Conservation (phyloP, 139 green algal species). For the Chlamydomonas incerta region DNA sequence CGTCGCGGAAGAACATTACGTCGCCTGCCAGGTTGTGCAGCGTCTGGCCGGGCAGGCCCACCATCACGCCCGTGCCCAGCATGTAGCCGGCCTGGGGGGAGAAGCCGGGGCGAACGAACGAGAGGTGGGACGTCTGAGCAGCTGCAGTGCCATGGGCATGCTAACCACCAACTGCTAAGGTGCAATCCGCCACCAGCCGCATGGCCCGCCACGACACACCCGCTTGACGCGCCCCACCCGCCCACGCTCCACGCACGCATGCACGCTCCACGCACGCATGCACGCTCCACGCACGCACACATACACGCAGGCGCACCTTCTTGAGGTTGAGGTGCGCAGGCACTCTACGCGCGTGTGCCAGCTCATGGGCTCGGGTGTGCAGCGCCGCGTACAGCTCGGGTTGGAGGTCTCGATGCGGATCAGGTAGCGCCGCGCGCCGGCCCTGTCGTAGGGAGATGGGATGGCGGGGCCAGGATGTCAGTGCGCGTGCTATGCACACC, state of each 20-base stretch:
- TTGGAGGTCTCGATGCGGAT: slow-evolving; percentile 78
- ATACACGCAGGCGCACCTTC: slow-evolving; percentile 4
- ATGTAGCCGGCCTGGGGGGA: slow-evolving; percentile 54
- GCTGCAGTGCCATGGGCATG: too few relatives aligned
- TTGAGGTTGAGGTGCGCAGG: slow-evolving; percentile 61
- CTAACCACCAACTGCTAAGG: too few relatives aligned
- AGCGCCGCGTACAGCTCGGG: slow-evolving; percentile 69
- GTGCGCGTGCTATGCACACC: slow-evolving; percentile 33
- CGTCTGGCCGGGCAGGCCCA: slow-evolving; percentile 76
- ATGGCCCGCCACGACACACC: too few relatives aligned
- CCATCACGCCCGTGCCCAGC: slow-evolving; percentile 78
- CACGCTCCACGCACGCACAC: too few relatives aligned
- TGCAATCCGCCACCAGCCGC: too few relatives aligned
- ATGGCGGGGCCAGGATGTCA: too few relatives aligned
- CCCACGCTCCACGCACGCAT: too few relatives aligned
- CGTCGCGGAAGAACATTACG: slow-evolving; percentile 71
- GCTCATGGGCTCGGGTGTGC: slow-evolving; percentile 62
- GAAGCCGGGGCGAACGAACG: too few relatives aligned
- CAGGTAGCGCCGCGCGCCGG: slow-evolving; percentile 71
- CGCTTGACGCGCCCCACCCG: too few relatives aligned
- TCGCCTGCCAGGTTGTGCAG: slow-evolving; percentile 72
- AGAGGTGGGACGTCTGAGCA: too few relatives aligned
- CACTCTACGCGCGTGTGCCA: slow-evolving; percentile 66
- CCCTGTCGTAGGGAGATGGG: too few relatives aligned
- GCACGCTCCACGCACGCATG: too few relatives aligned